These are phyloP conservation scores for barrel medic (Medicago truncatula) DNA, from an alignment of 306 rosid species.

Conservation along the genomic window DNA sequence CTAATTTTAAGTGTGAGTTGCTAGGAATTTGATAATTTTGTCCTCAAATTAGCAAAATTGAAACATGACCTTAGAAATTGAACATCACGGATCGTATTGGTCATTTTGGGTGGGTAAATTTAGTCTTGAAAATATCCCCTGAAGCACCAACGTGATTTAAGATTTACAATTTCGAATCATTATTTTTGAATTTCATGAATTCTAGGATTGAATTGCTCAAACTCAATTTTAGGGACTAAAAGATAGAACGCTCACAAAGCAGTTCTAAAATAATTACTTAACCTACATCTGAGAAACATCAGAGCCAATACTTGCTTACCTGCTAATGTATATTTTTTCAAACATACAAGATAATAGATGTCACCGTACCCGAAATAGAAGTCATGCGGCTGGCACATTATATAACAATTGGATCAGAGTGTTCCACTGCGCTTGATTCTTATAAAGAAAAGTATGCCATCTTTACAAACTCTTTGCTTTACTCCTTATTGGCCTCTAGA, in stretches of 20 bases:
- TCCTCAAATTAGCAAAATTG: not conserved
- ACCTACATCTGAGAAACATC: not conserved
- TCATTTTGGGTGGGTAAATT: not conserved
- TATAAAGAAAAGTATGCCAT: constrained; percentile 60
- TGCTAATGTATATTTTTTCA: not conserved
- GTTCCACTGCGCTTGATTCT: constrained; percentile 64
- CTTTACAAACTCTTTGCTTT: constrained; percentile 33
- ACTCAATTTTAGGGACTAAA: not conserved
- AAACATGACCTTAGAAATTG: not conserved
- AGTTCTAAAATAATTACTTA: not conserved
- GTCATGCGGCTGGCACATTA: constrained; percentile 95
- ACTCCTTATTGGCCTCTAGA: constrained; percentile 25
- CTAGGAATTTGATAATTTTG: not conserved
- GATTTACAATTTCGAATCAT: not conserved
- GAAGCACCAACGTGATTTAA: not conserved
- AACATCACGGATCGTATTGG: not conserved
- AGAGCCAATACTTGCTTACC: constrained; percentile 37
- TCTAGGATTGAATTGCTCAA: not conserved
- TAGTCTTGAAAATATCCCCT: not conserved
- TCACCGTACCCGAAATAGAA: constrained; percentile 95
- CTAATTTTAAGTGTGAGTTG: not conserved
- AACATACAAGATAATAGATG: constrained; percentile 67
- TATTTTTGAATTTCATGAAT: not conserved
- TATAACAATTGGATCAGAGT: constrained; percentile 82
- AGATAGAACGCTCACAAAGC: not conserved